A percentile compares a stretch with the other conserved stretches of the same genome.
These are phyloP conservation scores for Candida germanica DNA, from an alignment of 805 yeast species.

Conservation along the genomic window DNA sequence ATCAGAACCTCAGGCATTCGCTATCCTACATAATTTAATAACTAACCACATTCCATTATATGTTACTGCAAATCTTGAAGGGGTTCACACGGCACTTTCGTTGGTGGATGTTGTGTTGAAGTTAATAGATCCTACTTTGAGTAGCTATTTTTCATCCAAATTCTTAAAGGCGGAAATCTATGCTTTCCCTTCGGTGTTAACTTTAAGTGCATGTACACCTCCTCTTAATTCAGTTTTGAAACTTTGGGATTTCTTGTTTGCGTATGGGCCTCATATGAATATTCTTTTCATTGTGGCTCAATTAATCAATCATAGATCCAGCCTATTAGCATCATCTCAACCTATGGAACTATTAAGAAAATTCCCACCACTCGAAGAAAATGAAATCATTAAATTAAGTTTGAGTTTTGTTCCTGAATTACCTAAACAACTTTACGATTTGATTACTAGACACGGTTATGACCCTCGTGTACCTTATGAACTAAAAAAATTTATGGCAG, in stretches of 20 bases:
- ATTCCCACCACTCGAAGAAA: slow-evolving; percentile 69
- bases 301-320: slow-evolving; percentile 62
- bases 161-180: slow-evolving; percentile 80
- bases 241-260: slow-evolving; percentile 88
- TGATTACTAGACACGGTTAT: slow-evolving; percentile 60
- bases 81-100: slow-evolving; percentile 74
- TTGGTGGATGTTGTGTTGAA: slow-evolving; percentile 72
- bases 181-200: slow-evolving; percentile 79
- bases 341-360: slow-evolving; percentile 77
- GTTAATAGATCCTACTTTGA: slow-evolving; percentile 70
- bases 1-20: slow-evolving; percentile 84
- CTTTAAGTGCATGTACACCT: slow-evolving; percentile 86
- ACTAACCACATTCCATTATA: slow-evolving; percentile 71
- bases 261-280: slow-evolving; percentile 88
- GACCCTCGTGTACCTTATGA: slow-evolving; percentile 44
- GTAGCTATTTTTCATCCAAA: slow-evolving; percentile 54
- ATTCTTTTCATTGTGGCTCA: slow-evolving; percentile 82
- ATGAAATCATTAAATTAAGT: slow-evolving; percentile 72
- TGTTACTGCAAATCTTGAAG: slow-evolving; percentile 70
- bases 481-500: slow-evolving; percentile 21
- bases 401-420: slow-evolving; percentile 75
- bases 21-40: slow-evolving; percentile 61
- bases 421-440: slow-evolving; percentile 62
- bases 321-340: slow-evolving; percentile 53
- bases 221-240: slow-evolving; percentile 71